Conservation (phyloP, 768 basidiomycete genomes). For the Russula abietina region DNA sequence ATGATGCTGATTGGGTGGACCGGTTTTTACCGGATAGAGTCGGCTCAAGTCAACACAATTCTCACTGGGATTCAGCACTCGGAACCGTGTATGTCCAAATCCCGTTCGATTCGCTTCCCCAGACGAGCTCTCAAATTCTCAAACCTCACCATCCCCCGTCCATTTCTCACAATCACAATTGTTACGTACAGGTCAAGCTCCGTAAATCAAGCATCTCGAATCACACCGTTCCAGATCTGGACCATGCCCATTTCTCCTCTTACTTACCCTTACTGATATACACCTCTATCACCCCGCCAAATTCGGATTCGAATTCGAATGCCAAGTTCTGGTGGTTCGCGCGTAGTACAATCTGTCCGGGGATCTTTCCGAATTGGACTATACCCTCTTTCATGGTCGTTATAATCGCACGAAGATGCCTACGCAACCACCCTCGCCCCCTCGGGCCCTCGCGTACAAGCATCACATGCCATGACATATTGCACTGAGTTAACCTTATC, state of each 20-base stretch:
- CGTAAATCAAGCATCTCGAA: slow-evolving; percentile 52
- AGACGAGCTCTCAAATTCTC: too few species aligned
- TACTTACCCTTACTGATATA: slow-evolving; percentile 35
- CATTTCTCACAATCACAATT: too few species aligned
- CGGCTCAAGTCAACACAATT: too few species aligned
- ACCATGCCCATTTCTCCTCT: slow-evolving; percentile 28
- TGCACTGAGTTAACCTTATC: slow-evolving; percentile 34
- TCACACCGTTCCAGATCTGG: slow-evolving; percentile 36
- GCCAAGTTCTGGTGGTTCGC: slow-evolving; percentile 30
- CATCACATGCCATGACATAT: slow-evolving; percentile 45
- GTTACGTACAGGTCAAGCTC: slow-evolving; percentile 32
- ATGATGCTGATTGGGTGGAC: too few species aligned
- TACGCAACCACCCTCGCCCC: slow-evolving; percentile 43
- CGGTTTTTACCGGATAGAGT: too few species aligned
- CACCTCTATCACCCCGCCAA: slow-evolving; percentile 29
- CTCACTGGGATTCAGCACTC: slow-evolving; percentile 67
- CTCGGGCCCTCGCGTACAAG: slow-evolving; percentile 48
- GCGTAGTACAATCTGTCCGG: slow-evolving; percentile 29
- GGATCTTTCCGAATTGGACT: slow-evolving; percentile 30
- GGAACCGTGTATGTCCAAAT: slow-evolving; percentile 63
- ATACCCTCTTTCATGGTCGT: slow-evolving; percentile 34
- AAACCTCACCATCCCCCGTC: not conserved
- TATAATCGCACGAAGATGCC: slow-evolving; percentile 41
- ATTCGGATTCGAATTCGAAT: slow-evolving; percentile 11
- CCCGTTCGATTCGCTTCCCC: not conserved